Evolutionary conservation across 176 grass and related monocot genomes (phyloP).

Genomic region (Hyparrhenia diplandra): DNA sequence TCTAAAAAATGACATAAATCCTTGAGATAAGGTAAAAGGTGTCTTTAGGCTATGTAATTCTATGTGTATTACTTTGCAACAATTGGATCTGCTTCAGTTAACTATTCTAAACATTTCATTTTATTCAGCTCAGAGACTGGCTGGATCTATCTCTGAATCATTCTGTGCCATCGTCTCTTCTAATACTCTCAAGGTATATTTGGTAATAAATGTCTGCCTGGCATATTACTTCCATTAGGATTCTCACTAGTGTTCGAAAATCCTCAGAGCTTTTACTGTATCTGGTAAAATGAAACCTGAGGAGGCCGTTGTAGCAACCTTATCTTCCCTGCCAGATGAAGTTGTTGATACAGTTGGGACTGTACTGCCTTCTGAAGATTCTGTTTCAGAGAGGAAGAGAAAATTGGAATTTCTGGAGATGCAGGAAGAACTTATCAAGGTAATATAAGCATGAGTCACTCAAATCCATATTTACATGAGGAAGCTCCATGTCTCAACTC

Average conservation of each 20-base stretch:
- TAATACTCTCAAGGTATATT: constrained; percentile 96
- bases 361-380: constrained; percentile 92
- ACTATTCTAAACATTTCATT: constrained; percentile 13
- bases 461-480: background rate
- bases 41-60: background rate
- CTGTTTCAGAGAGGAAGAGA: constrained; percentile 84
- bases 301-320: constrained; percentile 95
- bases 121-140: constrained; percentile 83
- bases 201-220: background rate
- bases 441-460: constrained; percentile 20
- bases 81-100: background rate
- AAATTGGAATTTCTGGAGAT: constrained; percentile 97
- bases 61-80: background rate
- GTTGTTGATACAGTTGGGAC: constrained; percentile 94
- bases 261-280: constrained; percentile 75
- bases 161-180: constrained; percentile 88
- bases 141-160: constrained; percentile 95
- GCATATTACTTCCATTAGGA: background rate
- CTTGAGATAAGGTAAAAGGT: background rate
- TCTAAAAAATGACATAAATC: background rate
- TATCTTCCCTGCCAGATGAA: constrained; percentile 99
- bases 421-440: constrained; percentile 99
- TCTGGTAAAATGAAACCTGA: constrained; percentile 98
- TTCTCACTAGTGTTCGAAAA: constrained; percentile 24
- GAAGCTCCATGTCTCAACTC: background rate